Conservation (phyloP, 2,329 filamentous ascomycete genomes). For the Talaromyces pinophilus region DNA sequence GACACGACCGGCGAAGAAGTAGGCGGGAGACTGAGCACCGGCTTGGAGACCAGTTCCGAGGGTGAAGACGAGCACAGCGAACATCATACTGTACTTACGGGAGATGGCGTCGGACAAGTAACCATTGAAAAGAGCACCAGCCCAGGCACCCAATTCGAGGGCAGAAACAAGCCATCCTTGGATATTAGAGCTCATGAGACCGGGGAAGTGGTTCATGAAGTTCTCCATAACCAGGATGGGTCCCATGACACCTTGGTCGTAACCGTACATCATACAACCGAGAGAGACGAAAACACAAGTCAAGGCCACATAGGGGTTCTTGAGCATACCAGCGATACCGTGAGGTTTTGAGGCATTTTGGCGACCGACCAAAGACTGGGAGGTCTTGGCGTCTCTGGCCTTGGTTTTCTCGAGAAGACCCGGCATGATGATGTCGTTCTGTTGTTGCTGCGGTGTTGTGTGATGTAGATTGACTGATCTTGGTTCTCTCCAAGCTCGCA, state of each 20-base stretch:
- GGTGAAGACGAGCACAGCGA: constrained; percentile 39
- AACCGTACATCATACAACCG: constrained; percentile 40
- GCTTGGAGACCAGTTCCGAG: constrained; percentile 28
- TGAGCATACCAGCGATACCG: constrained; percentile 43
- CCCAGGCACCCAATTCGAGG: constrained; percentile 41
- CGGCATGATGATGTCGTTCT: constrained; percentile 12
- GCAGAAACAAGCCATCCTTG: constrained; percentile 27
- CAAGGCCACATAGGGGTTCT: constrained; percentile 46
- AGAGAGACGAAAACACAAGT: constrained; percentile 40
- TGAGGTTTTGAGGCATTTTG: constrained; percentile 42
- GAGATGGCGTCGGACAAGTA: constrained; percentile 34
- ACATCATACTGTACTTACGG: constrained; percentile 38
- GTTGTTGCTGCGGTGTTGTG: constrained; percentile 11
- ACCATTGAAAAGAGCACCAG: constrained; percentile 36
- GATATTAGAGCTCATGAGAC: constrained; percentile 32
- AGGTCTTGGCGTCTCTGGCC: constrained; percentile 24
- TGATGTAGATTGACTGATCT: constrained; percentile 10
- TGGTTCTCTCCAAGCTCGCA: constrained; percentile 15
- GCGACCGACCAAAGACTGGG: constrained; percentile 44
- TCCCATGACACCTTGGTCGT: constrained; percentile 41
- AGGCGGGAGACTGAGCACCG: constrained; percentile 33
- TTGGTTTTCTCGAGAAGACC: neutral
- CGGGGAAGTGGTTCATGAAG: constrained; percentile 39
- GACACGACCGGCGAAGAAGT: constrained; percentile 34
- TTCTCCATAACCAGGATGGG: constrained; percentile 42